Conservation (phyloP, 768 basidiomycete species). For the Xerocomellus intermedius region DNA sequence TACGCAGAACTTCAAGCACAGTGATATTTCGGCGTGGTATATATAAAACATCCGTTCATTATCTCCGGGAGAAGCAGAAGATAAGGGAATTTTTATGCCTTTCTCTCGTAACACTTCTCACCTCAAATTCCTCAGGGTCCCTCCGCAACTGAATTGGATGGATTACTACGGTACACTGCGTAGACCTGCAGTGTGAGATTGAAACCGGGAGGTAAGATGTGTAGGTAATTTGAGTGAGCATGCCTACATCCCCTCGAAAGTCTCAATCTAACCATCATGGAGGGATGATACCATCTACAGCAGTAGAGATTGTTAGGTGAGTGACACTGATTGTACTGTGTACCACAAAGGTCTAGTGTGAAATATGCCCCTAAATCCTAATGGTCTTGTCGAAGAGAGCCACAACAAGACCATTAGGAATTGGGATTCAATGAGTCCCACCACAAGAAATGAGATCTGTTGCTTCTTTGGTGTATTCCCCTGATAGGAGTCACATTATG, state of each 20-base stretch:
- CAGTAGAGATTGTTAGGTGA: too few relatives aligned
- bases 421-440: neutral
- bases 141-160: neutral
- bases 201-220: neutral
- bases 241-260: too few relatives aligned
- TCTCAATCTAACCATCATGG: too few relatives aligned
- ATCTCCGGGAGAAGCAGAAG: too few relatives aligned
- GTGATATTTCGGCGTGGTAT: neutral
- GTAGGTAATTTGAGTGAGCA: too few relatives aligned
- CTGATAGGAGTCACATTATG: neutral
- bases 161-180: neutral
- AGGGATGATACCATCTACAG: too few relatives aligned
- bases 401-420: neutral
- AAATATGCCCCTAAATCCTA: neutral
- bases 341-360: neutral
- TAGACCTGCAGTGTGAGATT: neutral
- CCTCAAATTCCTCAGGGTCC: neutral
- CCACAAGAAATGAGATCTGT: neutral
- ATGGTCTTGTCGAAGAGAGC: neutral
- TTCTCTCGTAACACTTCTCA: neutral
- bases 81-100: too few relatives aligned
- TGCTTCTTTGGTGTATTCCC: neutral
- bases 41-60: neutral
- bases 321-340: too few relatives aligned
- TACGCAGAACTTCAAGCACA: neutral